Conservation (phyloP, 2,329 filamentous ascomycete genomes). For the Nannizzia gypsea region DNA sequence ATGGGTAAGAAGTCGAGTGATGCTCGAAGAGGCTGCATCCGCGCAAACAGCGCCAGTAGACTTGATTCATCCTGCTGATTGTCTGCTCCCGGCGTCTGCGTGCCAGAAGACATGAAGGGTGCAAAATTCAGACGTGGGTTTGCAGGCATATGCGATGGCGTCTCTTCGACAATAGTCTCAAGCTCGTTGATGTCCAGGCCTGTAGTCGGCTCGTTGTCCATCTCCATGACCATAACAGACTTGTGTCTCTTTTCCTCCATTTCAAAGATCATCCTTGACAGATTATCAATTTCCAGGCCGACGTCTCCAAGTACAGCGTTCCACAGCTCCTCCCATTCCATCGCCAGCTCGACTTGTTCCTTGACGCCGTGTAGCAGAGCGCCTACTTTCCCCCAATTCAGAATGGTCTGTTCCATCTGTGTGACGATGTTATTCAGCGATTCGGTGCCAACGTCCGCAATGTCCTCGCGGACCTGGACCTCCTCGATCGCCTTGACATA, state of each 20-base stretch:
- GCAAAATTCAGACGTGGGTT: conserved; percentile 60
- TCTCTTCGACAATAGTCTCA: conserved; percentile 86
- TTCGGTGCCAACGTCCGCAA: conserved; percentile 55
- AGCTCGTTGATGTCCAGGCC: conserved; percentile 72
- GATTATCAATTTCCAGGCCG: conserved; percentile 70
- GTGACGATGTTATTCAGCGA: conserved; percentile 64
- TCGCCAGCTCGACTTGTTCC: conserved; percentile 84
- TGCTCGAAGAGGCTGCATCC: conserved; percentile 86
- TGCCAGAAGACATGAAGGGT: conserved; percentile 42
- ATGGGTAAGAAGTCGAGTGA: conserved; percentile 94
- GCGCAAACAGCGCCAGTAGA: conserved; percentile 77
- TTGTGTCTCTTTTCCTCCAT: conserved; percentile 94
- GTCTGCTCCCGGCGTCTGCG: conserved; percentile 24
- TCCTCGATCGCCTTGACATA: conserved; percentile 93
- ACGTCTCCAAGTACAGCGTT: conserved; percentile 87
- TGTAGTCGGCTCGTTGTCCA: conserved; percentile 41
- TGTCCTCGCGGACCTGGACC: conserved; percentile 67
- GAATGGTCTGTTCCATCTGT: conserved; percentile 80
- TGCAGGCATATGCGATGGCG: conserved; percentile 44
- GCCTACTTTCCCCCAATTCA: conserved; percentile 75
- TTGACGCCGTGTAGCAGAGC: conserved; percentile 66
- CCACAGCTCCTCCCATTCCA: conserved; percentile 99
- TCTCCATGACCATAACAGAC: conserved; percentile 52
- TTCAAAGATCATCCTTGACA: conserved; percentile 77
- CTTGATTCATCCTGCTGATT: conserved; percentile 69